These are phyloP conservation scores for Trichocladium uniseriatum DNA, from an alignment of 495 filamentous ascomycete species.

Conservation along the genomic window DNA sequence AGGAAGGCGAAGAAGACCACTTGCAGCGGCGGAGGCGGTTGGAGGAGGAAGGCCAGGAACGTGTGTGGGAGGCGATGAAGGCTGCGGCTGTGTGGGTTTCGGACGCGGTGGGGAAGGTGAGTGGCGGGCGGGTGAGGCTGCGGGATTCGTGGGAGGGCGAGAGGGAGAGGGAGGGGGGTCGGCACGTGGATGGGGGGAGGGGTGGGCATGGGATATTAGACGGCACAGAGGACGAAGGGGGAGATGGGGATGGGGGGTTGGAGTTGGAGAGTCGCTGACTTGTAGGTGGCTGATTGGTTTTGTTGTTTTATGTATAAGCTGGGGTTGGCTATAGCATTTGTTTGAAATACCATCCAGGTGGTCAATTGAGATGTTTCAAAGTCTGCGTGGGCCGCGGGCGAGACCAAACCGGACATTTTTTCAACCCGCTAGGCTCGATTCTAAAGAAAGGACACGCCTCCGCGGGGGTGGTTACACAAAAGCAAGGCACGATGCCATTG, in stretches of 20 bases:
- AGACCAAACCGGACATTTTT: too few relatives aligned
- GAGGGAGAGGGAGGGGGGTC: constrained; percentile 11
- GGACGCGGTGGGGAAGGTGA: constrained; percentile 38
- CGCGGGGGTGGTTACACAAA: too few relatives aligned
- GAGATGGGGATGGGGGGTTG: constrained; percentile 47
- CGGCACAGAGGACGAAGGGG: constrained; percentile 48
- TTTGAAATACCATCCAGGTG: too few relatives aligned
- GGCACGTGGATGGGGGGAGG: constrained; percentile 10
- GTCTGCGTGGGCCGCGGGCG: too few relatives aligned
- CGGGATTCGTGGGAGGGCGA: constrained; percentile 28
- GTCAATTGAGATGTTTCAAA: too few relatives aligned
- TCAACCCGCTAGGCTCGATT: too few relatives aligned
- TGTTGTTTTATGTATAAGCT: not conserved
- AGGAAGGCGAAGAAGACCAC: too few relatives aligned
- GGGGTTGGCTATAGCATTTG: not conserved
- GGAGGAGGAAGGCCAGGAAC: constrained; percentile 49
- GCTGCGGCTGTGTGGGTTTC: constrained; percentile 47
- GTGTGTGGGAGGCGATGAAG: constrained; percentile 58
- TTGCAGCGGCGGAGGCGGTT: constrained; percentile 32
- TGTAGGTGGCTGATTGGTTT: not conserved
- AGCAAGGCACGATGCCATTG: too few relatives aligned
- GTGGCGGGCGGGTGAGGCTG: constrained; percentile 41
- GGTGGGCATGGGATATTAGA: constrained; percentile 54
- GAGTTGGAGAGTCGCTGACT: constrained; percentile 47
- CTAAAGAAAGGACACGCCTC: too few relatives aligned